A percentile compares a stretch with the other conserved stretches of the same genome.
Conservation (phyloP, 352 stramenopile species). For the Peronospora tabacina region DNA sequence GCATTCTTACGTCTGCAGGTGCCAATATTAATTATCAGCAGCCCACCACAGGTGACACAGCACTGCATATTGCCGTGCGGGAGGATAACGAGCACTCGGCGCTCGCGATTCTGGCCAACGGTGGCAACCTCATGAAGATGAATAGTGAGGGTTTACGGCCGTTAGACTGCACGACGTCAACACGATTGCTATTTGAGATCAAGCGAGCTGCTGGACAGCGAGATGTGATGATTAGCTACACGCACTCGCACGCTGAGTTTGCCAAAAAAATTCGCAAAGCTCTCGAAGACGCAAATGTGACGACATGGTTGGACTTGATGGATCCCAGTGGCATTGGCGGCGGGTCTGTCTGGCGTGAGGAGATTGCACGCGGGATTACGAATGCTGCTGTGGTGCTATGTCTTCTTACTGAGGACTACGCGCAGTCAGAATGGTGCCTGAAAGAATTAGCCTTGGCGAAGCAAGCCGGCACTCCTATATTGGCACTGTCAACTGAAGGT, state of each 20-base stretch:
- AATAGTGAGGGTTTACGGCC: conserved; percentile 61
- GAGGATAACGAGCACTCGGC: conserved; percentile 59
- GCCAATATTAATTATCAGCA: conserved; percentile 71
- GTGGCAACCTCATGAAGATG: conserved; percentile 66
- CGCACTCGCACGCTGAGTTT: conserved; percentile 76
- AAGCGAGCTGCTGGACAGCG: conserved; percentile 71
- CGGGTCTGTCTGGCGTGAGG: conserved; percentile 72
- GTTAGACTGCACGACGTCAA: conserved; percentile 73
- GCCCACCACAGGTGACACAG: conserved; percentile 54
- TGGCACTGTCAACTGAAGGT: conserved; percentile 63
- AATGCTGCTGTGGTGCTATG: conserved; percentile 69
- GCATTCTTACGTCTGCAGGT: conserved; percentile 40
- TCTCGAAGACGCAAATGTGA: conserved; percentile 67
- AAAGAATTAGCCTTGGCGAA: conserved; percentile 79
- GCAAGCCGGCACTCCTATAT: conserved; percentile 66
- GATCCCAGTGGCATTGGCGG: conserved; percentile 78
- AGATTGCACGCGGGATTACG: conserved; percentile 73
- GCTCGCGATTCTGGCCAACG: conserved; percentile 56
- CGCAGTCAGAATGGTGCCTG: conserved; percentile 74
- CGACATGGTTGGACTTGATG: conserved; percentile 84
- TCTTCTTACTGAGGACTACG: conserved; percentile 75
- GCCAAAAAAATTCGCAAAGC: conserved; percentile 65
- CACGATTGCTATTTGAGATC: conserved; percentile 69
- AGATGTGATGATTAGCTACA: conserved; percentile 87
- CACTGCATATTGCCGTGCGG: conserved; percentile 63